A percentile compares a stretch with the other conserved stretches of the same genome.
phyloP scores from a whole-genome alignment of 495 filamentous ascomycete species.

The Immersiella caudata region DNA sequence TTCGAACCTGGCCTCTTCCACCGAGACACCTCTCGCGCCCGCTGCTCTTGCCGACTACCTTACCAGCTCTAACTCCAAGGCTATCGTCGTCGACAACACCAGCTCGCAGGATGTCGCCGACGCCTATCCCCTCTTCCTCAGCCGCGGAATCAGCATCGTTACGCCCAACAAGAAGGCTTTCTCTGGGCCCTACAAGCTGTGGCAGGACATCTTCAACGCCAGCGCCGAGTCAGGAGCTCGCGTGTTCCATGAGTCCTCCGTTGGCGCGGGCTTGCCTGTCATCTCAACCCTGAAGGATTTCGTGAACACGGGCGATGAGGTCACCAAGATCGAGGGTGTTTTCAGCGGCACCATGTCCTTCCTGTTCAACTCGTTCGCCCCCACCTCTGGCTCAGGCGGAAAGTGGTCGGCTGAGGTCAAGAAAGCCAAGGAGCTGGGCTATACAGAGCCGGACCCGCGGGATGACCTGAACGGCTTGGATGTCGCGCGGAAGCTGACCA shows the following conservation, averaged over 20 bases:
- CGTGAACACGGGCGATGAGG: constrained; percentile 83
- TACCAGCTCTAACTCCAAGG: constrained; percentile 65
- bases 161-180: constrained; percentile 99
- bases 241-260: constrained; percentile 90
- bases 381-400: constrained; percentile 65
- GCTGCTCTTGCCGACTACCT: constrained; percentile 73
- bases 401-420: constrained; percentile 87
- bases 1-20: constrained; percentile 58
- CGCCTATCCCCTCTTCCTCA: constrained; percentile 76
- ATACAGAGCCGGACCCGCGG: constrained; percentile 93
- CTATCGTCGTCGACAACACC: constrained; percentile 91
- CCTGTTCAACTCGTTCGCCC: constrained; percentile 93
- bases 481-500: constrained; percentile 95
- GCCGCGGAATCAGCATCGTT: constrained; percentile 80
- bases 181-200: constrained; percentile 71
- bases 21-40: constrained; percentile 60
- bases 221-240: constrained; percentile 66
- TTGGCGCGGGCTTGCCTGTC: constrained; percentile 89
- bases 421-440: constrained; percentile 91
- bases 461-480: constrained; percentile 96
- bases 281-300: constrained; percentile 90
- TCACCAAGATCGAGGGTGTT: constrained; percentile 89
- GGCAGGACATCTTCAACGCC: constrained; percentile 76
- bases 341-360: constrained; percentile 97
- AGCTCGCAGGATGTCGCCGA: constrained; percentile 78